Conservation (phyloP, 1,139 yeast species). For the Kodamaea anthophila region DNA sequence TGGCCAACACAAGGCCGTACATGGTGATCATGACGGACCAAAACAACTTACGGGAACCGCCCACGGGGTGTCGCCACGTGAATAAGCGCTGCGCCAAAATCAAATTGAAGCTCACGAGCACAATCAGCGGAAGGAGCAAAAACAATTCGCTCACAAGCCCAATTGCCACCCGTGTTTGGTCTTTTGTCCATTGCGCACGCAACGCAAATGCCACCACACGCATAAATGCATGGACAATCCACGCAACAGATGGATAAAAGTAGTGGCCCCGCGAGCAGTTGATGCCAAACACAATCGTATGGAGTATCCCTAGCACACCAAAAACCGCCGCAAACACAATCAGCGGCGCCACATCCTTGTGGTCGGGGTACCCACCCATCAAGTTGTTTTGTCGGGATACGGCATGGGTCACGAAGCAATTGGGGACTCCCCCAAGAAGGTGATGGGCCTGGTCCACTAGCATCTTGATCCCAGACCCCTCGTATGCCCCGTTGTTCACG, state of each 20-base stretch:
- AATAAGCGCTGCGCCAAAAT: conserved; percentile 71
- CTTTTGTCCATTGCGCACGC: conserved; percentile 54
- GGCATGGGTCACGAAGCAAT: conserved; percentile 14
- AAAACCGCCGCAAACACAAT: conserved; percentile 55
- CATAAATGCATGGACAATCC: conserved; percentile 47
- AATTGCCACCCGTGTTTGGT: conserved; percentile 36
- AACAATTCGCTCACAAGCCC: conserved; percentile 63
- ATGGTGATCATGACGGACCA: conserved; percentile 48
- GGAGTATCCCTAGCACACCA: conserved; percentile 41
- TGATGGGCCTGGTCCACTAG: conserved; percentile 25
- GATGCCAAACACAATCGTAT: conserved; percentile 42
- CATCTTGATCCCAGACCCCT: conserved; percentile 44
- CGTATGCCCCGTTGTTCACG: conserved; percentile 38
- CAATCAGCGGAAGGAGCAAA: conserved; percentile 49
- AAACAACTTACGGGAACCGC: conserved; percentile 53
- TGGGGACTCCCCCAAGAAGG: conserved; percentile 27
- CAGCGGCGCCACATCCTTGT: conserved; percentile 54
- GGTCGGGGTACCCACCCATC: conserved; percentile 64
- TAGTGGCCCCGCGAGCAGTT: conserved; percentile 58
- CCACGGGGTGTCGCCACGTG: conserved; percentile 79
- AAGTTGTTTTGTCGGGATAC: conserved; percentile 43
- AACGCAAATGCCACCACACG: conserved; percentile 57
- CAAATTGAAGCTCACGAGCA: conserved; percentile 54
- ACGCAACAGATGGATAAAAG: conserved; percentile 52
- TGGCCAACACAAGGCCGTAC: conserved; percentile 51